Evolutionary conservation across 306 rosid species (phyloP), one percentile per base, ranked within the genome.

Genomic region (Medicago lupulina): DNA sequence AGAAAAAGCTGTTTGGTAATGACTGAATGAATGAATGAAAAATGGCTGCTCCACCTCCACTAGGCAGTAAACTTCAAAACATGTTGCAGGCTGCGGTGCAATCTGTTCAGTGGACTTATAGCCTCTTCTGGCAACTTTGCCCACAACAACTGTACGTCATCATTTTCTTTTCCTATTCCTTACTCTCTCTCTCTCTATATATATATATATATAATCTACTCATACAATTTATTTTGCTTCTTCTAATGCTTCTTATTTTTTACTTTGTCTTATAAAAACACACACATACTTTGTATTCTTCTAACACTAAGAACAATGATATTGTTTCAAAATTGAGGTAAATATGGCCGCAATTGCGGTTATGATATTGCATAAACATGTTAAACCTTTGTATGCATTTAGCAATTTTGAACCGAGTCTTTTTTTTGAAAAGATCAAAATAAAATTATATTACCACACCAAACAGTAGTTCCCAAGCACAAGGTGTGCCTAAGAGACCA

Each of bases 21-120:
- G 64, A 58, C 23, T 58, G 64, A 58, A 11, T 58, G 64, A 58
- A 6, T 11, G 1, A 51, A 16, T 34, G 41, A 69, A n/a, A 19
- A 77, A 88, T 87, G 96, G 89, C 87, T 66, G 85, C 89, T 15
- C 83, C 90, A 63, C 79, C 67, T 55, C 34, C 61, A 19, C 6
- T 21, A 58, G 4, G 38, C 3, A 40, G 28, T 70, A 81, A 60
- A 67, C 92, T 93, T 59, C 98, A 93, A 71, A 74, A 70, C 62
- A 81, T 89, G 92, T 74, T 95, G 74, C 99, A 92, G 74, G 83
- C 88, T 62, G 96, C 96, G 68, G 99, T 92, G 86, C 99, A 95
- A 88, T 92, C 97, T 3, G 91, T 90, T 81, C 97, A 95, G 17
- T 95, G 99, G 99, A 95, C 97, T n/a, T 95, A 95, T 77, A 86